Conservation (phyloP, 2,329 filamentous ascomycete species). For the Colletotrichum coccodes region DNA sequence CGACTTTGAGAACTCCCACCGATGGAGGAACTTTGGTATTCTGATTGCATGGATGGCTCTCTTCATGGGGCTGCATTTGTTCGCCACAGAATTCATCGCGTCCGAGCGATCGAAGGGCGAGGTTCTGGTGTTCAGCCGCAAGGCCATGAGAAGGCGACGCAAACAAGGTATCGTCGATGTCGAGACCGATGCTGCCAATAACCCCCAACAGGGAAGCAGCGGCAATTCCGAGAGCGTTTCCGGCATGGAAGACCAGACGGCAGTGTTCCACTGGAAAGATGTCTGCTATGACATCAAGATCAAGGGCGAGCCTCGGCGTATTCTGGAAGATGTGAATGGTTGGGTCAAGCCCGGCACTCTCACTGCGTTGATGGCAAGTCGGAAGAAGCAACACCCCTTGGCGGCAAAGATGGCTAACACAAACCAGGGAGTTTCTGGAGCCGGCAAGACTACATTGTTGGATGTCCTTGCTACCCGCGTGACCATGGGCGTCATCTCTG, state of each 20-base stretch:
- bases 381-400: too few species aligned
- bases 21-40: conserved; percentile 68
- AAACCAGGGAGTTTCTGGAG: conserved; percentile 25
- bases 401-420: neutral
- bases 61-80: conserved; percentile 58
- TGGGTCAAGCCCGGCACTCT: conserved; percentile 77
- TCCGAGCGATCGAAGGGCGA: conserved; percentile 69
- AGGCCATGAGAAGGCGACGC: conserved; percentile 33
- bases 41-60: conserved; percentile 59
- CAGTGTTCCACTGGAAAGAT: conserved; percentile 75
- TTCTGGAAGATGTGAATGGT: conserved; percentile 74
- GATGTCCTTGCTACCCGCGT: conserved; percentile 70
- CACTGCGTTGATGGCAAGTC: conserved; percentile 72
- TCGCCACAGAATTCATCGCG: conserved; percentile 55
- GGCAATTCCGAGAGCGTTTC: conserved; percentile 39
- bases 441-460: conserved; percentile 64
- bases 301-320: conserved; percentile 67
- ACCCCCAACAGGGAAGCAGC: conserved; percentile 46
- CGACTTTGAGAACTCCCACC: conserved; percentile 56
- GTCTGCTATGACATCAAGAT: conserved; percentile 78
- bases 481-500: conserved; percentile 74
- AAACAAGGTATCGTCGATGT: conserved; percentile 63
- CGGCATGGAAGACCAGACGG: conserved; percentile 58
- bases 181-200: neutral
- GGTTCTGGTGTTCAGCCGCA: conserved; percentile 67